Evolutionary conservation across 306 rosid species (phyloP), one percentile per base, ranked within the genome.

Genomic region (Urtica urens): DNA sequence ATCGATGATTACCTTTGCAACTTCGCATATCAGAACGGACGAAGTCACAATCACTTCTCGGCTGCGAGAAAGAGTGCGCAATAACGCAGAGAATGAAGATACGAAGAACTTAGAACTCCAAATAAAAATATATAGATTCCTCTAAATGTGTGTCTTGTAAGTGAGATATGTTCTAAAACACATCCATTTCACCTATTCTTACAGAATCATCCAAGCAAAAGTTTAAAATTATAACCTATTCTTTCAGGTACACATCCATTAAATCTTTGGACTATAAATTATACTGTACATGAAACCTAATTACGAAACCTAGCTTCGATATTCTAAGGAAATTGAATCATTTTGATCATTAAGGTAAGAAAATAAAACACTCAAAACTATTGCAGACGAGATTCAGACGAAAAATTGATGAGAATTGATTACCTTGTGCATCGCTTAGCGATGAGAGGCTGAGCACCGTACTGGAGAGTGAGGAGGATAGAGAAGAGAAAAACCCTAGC

Each of bases 371-470:
- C n/a, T n/a, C n/a, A n/a, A n/a, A n/a, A n/a, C n/a, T n/a, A n/a
- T n/a, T n/a, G n/a, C n/a, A n/a, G n/a, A n/a, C n/a, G n/a, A n/a
- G n/a, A n/a, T n/a, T n/a, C n/a, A n/a, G n/a, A n/a, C n/a, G n/a
- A n/a, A n/a, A n/a, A n/a, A n/a, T n/a, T n/a, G 14, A 15, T 30
- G 11, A 41, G 54, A 54, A 50, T 6, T 31, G 40, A n/a, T n/a
- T n/a, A 85, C 96, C 96, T 73, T 72, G 65, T 78, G 63, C 53
- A 85, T 41, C 83, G 77, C 73, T 82, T 82, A 57, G 99, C 81
- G 71, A 92, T 82, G 66, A 92, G 72, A 48, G 99, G 96, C 69
- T 92, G 99, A 65, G 79, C 96, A 21, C 99, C 99, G 23, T 92
- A 92, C 27, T 92, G 99, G 31, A 92, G 68, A 61, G 96, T 62